Base-by-base conservation (phyloP, 805 yeast species). In the Kodamaea hsintzibuensis region DNA sequence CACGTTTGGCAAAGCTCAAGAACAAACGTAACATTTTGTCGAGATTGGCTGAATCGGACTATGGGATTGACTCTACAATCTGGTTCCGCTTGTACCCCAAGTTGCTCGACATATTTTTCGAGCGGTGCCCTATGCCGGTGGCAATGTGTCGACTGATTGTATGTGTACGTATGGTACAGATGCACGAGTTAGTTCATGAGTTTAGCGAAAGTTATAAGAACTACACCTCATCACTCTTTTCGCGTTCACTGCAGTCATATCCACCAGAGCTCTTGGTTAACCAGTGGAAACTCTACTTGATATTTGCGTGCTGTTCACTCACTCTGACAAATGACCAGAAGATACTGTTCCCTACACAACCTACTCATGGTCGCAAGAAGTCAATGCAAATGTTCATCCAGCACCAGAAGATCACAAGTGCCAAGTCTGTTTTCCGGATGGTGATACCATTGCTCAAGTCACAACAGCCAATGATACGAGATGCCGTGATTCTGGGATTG, bases 21-120 rank as follows among this genome's bases (percentile, higher is more conserved):
- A 81, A 80, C 54, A 81, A 85, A 59, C 84, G 82, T 56, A 89
- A 88, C 22, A 79, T 90, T 1, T 70, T 96, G n/a, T 75, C 88
- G 0, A 80, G 84, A 49, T 73, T 95, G 6, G 97, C 97, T 0
- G 97, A 90, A 59, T 88, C 96, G 1, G 96, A 88, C 55, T 89
- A 92, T 63, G 98, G 98, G 1, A 92, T 95, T 8, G 99, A 95
- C 71, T 85, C 96, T 0, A 96, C 98, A 0, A 73, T 95, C n/a
- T 95, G 99, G 99, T 87, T 93, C 62, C 81, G 96, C 56, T 81
- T 87, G 1, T 91, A 89, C 62, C 98, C 98, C 1, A 81, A 80
- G 38, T 72, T 95, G 1, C 71, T 95, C 42, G 84, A 81, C 35
- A 76, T 83, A 1, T 83, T 95, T 55, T 91, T 89, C 56, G 89